Evolutionary conservation across 495 filamentous ascomycete genomes (phyloP), one percentile per base, ranked within the genome.

Genomic region (Clohesyomyces aquaticus): DNA sequence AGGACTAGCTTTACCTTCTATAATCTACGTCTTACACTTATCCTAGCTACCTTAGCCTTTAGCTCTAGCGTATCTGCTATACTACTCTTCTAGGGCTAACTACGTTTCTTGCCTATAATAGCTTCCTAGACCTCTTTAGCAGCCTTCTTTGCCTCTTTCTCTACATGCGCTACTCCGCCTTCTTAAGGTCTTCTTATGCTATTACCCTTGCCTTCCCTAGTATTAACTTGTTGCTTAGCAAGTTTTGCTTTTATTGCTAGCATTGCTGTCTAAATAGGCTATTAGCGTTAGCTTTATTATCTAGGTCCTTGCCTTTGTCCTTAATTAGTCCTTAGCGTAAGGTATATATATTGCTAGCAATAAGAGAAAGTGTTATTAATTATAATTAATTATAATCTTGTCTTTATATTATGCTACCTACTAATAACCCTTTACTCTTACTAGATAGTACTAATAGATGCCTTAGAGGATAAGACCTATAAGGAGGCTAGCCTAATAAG

Each of bases 141-240:
- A 52, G 48, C 48, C 48, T 52, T 52, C 48, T 52, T 52, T 26
- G 25, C 25, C 48, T 23, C 48, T 52, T 52, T 52, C 48, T 52
- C 48, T 28, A 18, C 25, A 23, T 52, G 12, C 48, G 22, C 25
- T 52, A 25, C 25, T 52, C 25, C 48, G 12, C 25, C 48, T 52
- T 28, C 48, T 52, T 28, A 52, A 52, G 48, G 22, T 52, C 48
- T 18, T 52, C 48, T 22, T 26, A 52, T 52, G 25, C 27, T 26
- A 52, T 52, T 18, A 52, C 48, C 48, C 48, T 52, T 49, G 45
- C 48, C 48, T 52, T 52, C 25, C 25, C 25, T 52, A 23, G 22
- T 52, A 52, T 52, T 52, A 28, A 23, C 27, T 52, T 28, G 25
- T 52, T 28, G 25, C 48, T 52, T 16, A 16, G 18, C 18, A 23